A percentile compares a stretch with the other conserved stretches of the same genome.
phyloP scores from a whole-genome alignment of 2,329 filamentous ascomycete species.

The Alternaria sp. region DNA sequence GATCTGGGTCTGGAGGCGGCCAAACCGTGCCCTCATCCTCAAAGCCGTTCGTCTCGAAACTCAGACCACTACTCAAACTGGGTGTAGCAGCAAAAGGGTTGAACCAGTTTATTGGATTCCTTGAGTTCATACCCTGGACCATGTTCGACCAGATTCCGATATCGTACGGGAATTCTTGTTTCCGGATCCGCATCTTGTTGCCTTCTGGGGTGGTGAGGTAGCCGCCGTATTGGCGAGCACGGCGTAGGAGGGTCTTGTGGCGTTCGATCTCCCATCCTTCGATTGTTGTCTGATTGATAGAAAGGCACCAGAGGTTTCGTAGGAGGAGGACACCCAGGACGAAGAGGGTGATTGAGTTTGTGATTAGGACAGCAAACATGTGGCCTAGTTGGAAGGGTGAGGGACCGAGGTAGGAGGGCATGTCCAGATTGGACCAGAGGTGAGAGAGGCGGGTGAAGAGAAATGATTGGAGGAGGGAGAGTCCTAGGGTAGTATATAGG shows the following conservation, averaged over 20 bases:
- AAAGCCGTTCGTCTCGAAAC: constrained; percentile 79
- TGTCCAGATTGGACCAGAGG: constrained; percentile 71
- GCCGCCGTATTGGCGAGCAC: constrained; percentile 62
- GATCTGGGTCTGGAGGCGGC: constrained; percentile 63
- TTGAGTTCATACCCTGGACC: constrained; percentile 76
- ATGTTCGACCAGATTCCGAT: constrained; percentile 79
- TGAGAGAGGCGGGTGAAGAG: constrained; percentile 66
- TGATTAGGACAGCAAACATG: constrained; percentile 68
- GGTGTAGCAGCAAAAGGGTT: constrained; percentile 69
- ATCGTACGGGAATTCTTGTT: constrained; percentile 84
- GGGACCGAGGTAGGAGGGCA: constrained; percentile 78
- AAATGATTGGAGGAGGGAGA: constrained; percentile 68
- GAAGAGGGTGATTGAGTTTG: constrained; percentile 68
- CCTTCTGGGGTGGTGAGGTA: constrained; percentile 66
- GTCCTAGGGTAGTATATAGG: constrained; percentile 70
- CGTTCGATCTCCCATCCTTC: constrained; percentile 74
- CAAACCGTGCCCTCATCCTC: constrained; percentile 60
- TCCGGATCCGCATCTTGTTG: constrained; percentile 61
- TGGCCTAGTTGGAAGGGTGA: constrained; percentile 66
- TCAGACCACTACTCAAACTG: constrained; percentile 60
- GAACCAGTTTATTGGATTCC: constrained; percentile 71
- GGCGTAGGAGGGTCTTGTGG: constrained; percentile 56
- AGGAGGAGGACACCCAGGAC: constrained; percentile 71
- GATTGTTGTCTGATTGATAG: constrained; percentile 80
- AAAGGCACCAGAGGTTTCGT: constrained; percentile 66